Base-by-base conservation (phyloP, 208 protist species). In the Angomonas ambiguus region DNA sequence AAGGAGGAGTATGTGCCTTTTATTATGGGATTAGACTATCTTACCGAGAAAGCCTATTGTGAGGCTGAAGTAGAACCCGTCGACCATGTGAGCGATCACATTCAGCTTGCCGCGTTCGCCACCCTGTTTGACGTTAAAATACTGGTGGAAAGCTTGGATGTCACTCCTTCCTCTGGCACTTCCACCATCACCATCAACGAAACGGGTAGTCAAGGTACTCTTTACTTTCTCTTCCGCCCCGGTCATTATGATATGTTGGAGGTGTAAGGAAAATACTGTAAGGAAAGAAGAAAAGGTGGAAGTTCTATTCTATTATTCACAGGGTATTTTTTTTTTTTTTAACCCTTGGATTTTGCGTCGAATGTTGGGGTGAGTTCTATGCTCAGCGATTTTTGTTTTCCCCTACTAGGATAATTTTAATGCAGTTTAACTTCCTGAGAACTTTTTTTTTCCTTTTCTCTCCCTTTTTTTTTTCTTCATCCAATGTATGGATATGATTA, bases 191-290 rank as follows among this genome's bases (percentile, higher is more conserved):
- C 77, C 10, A 86, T 82, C 8, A 75, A 76, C 51, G 58, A 72
- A 1, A 1, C n/a, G 1, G 6, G 2, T 25, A 45, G 51, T 13
- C 3, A 45, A n/a, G 18, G 18, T 2, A 35, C 3, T 6, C 35
- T 80, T 51, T 79, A 55, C 28, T 61, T 94, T 49, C 78, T 91
- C 10, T 95, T 81, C 68, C 76, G 80, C 20, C 89, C 89, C 3
- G 89, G 89, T 0, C 89, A 95, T 59, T 95, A 93, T 59, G 88
- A 95, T 62, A 62, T 92, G 13, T 73, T 93, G 28, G 27, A 61
- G 38, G 38, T 45, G 38, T 45, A 45, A 45, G 11, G 38, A 8
- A 16, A 16, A 45, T n/a, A n/a, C 11, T 16, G 16, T 45, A n/a
- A n/a, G 38, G 38, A 8, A 16, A 16, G n/a, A n/a, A n/a, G n/a